Evolutionary conservation across 75 land plant genomes (phyloP).

Genomic region (Selaginella moellendorffii): DNA sequence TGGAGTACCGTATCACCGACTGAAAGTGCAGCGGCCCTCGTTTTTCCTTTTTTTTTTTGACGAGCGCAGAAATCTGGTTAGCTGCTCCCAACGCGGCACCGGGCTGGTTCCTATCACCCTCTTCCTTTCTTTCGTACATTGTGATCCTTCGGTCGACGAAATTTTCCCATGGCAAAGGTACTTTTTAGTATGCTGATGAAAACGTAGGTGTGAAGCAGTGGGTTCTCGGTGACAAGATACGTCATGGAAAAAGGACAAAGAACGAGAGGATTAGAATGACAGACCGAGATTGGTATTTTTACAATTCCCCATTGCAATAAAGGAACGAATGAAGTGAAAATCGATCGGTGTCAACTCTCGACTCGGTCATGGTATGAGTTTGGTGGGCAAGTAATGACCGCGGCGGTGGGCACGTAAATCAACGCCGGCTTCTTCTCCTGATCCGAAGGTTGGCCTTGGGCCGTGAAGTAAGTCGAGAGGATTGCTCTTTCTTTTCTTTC

Average conservation of each 20-base stretch:
- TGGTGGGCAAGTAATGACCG: neutral
- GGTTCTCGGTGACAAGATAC: too few species aligned
- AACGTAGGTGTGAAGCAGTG: too few species aligned
- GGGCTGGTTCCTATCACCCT: neutral
- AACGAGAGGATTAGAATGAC: neutral
- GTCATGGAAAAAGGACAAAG: too few species aligned
- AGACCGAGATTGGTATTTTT: neutral
- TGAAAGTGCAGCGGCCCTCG: neutral
- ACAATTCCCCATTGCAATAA: neutral
- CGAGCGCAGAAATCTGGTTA: too few species aligned
- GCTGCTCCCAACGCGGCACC: too few species aligned
- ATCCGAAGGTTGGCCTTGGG: neutral
- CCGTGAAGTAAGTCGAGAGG: neutral
- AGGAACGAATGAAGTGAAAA: neutral
- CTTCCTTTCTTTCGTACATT: neutral
- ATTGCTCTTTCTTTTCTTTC: too few species aligned
- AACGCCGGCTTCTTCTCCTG: neutral
- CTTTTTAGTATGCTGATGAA: too few species aligned
- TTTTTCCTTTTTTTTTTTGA: neutral
- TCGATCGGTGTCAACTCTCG: neutral
- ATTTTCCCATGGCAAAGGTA: too few species aligned
- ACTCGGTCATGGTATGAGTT: neutral
- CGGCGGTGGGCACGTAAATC: neutral
- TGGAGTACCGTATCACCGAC: slow-evolving; percentile 2
- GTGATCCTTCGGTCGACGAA: neutral